These are phyloP conservation scores for Raphanus hybrid DNA, from an alignment of 441 rosid species.

Conservation along the genomic window DNA sequence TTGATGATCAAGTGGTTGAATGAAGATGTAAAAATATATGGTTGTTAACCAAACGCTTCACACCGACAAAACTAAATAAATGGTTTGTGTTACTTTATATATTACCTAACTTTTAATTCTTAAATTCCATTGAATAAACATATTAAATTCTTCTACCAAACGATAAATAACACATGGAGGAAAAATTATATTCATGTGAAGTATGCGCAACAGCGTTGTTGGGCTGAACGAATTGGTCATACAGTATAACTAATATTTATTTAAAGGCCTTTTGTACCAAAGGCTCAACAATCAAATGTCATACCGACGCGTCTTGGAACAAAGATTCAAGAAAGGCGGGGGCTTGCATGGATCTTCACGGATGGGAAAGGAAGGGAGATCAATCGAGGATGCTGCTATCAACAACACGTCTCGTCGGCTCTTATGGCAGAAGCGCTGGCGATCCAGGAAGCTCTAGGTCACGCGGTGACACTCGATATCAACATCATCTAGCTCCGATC, in stretches of 20 bases:
- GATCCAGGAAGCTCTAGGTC: too few relatives aligned
- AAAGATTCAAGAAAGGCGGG: too few relatives aligned
- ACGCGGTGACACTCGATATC: too few relatives aligned
- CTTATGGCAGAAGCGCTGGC: too few relatives aligned
- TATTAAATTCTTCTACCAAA: background rate
- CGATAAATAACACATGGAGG: background rate
- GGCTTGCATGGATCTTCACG: too few relatives aligned
- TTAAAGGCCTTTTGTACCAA: background rate
- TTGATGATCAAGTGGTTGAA: background rate
- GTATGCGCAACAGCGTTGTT: background rate
- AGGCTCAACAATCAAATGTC: too few relatives aligned
- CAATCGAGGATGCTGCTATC: too few relatives aligned
- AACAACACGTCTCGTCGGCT: too few relatives aligned
- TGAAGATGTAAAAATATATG: background rate
- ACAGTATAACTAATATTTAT: background rate
- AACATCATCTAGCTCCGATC: too few relatives aligned
- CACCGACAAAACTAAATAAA: background rate
- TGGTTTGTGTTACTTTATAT: background rate
- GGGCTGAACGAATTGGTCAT: background rate
- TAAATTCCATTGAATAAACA: background rate
- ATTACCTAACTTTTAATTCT: background rate
- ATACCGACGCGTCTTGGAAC: too few relatives aligned
- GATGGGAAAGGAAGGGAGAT: too few relatives aligned
- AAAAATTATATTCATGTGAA: background rate
- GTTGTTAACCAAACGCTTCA: background rate